A percentile compares a stretch with the other conserved stretches of the same genome.
These are phyloP conservation scores for Coemansia furcata DNA, from an alignment of 192 early-diverging fungal species.

Conservation along the genomic window DNA sequence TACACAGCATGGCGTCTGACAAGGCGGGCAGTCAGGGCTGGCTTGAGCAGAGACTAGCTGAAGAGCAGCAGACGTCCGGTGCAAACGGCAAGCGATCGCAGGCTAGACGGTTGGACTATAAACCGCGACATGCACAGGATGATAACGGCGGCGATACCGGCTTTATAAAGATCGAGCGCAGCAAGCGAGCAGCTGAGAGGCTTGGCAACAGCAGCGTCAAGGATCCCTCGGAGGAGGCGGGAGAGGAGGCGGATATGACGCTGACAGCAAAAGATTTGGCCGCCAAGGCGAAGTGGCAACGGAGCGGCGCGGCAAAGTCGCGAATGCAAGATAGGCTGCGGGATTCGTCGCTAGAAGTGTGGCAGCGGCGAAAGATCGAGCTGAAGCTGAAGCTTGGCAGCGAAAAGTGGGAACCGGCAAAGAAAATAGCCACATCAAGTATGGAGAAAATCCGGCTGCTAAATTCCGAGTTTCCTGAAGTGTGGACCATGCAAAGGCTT, in stretches of 20 bases:
- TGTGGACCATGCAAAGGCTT: conserved; percentile 45
- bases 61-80: conserved; percentile 2
- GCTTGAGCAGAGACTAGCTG: conserved; percentile 12
- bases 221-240: not conserved
- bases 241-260: conserved; percentile 1
- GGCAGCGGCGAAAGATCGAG: conserved; percentile 53
- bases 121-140: not conserved
- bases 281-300: conserved; percentile 21
- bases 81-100: not conserved
- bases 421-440: conserved; percentile 44
- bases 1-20: conserved; percentile 6
- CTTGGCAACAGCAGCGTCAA: not conserved
- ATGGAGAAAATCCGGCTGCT: conserved; percentile 50
- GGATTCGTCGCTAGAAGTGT: conserved; percentile 23
- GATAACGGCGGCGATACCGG: not conserved
- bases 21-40: not conserved
- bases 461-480: conserved; percentile 49
- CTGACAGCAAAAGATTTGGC: conserved; percentile 21
- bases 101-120: not conserved
- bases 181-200: not conserved
- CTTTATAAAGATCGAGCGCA: conserved; percentile 22
- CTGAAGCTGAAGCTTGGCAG: conserved; percentile 37
- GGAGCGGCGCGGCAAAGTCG: conserved; percentile 10
- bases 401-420: conserved; percentile 32
- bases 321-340: conserved; percentile 20